Percentiles rank a stretch among this genome's conserved stretches.
Evolutionary conservation across 202 grass and related monocot genomes (phyloP).

Genomic region (Carex arenaria): DNA sequence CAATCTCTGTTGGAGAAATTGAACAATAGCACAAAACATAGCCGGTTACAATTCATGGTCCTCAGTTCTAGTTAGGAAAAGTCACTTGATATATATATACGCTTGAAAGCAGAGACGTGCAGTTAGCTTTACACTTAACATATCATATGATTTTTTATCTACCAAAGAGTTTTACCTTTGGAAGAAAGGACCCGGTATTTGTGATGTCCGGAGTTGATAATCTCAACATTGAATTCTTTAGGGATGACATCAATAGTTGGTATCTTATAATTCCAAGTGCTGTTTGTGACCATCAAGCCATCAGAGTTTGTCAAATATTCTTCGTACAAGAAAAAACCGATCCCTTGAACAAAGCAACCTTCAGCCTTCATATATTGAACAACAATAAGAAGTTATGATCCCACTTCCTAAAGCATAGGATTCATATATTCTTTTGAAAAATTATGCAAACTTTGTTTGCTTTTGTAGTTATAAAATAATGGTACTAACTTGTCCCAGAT

Average conservation of each 20-base stretch:
- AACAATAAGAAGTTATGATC: neutral
- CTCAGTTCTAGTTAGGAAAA: neutral
- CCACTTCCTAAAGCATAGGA: neutral
- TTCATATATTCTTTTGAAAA: neutral
- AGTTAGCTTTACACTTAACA: neutral
- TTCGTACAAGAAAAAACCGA: conserved; percentile 58
- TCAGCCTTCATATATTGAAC: conserved; percentile 31
- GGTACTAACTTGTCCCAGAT: conserved; percentile 66
- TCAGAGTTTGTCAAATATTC: conserved; percentile 44
- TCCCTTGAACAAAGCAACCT: conserved; percentile 75
- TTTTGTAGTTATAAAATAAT: neutral
- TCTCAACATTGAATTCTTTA: conserved; percentile 54
- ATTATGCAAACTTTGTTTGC: neutral
- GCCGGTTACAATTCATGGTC: neutral
- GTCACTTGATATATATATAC: neutral
- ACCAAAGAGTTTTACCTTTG: conserved; percentile 35
- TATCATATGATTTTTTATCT: neutral
- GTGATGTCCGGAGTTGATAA: conserved; percentile 55
- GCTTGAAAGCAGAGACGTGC: neutral
- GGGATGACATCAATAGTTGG: conserved; percentile 63
- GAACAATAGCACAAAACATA: neutral
- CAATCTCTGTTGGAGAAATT: neutral
- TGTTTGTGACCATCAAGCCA: conserved; percentile 52
- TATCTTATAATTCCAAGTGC: conserved; percentile 75
- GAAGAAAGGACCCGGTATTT: conserved; percentile 68